phyloP scores from a whole-genome alignment of 306 rosid genomes.

The Malus fusca region DNA sequence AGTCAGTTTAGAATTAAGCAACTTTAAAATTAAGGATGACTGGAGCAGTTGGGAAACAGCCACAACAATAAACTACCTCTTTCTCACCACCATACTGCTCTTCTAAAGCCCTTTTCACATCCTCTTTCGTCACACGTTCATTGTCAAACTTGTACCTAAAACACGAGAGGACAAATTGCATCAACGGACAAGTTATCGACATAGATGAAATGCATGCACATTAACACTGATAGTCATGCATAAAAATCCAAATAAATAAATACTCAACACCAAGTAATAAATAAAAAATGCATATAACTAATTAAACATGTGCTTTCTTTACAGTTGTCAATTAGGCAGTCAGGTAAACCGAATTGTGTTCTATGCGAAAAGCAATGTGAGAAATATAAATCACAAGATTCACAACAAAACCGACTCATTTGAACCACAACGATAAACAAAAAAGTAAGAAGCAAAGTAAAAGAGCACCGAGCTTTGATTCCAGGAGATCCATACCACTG shows the following conservation, averaged over 20 bases:
- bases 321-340: neutral
- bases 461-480: neutral
- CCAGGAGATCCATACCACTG: conserved; percentile 54
- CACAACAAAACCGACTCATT: neutral
- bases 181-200: neutral
- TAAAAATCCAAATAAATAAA: neutral
- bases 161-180: neutral
- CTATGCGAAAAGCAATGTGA: neutral
- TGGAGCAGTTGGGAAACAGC: neutral
- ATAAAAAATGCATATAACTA: neutral
- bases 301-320: neutral
- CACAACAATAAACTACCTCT: conserved; percentile 40
- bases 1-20: conserved; percentile 8
- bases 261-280: neutral
- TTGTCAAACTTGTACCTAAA: conserved; percentile 83
- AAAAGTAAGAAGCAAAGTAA: neutral
- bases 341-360: neutral
- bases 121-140: conserved; percentile 88
- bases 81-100: conserved; percentile 96
- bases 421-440: neutral
- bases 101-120: conserved; percentile 72
- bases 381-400: neutral
- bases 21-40: neutral
- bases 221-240: neutral
- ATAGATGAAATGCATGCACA: neutral